phyloP scores from a whole-genome alignment of 805 yeast species.

The Lachancea cidri region DNA sequence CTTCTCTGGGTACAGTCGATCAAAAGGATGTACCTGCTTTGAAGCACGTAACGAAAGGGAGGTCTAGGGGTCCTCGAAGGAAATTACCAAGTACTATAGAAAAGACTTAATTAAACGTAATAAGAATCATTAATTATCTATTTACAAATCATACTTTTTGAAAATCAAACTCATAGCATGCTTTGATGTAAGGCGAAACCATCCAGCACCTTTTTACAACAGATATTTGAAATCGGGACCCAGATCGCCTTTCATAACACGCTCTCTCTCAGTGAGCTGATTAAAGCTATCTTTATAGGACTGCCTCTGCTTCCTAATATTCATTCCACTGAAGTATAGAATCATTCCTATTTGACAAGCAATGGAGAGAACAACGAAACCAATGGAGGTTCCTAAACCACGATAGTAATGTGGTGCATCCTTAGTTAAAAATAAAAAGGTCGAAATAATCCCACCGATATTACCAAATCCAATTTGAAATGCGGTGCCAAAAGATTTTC shows the following conservation, averaged over 20 bases:
- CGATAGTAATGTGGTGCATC: conserved; percentile 3
- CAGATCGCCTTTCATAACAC: conserved; percentile 4
- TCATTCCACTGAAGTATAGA: neutral
- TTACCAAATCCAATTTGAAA: conserved; percentile 7
- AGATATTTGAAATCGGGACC: conserved; percentile 4
- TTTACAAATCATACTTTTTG: neutral
- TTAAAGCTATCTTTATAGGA: neutral
- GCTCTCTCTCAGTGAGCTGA: neutral
- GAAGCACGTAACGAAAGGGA: conserved; percentile 29
- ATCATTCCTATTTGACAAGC: conserved; percentile 3
- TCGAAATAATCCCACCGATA: conserved; percentile 6
- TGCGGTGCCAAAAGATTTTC: conserved; percentile 5
- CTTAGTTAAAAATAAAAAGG: conserved; percentile 2
- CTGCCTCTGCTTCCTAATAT: conserved; percentile 1
- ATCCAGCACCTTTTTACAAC: too few relatives aligned
- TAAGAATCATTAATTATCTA: neutral
- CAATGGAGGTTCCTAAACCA: conserved; percentile 5
- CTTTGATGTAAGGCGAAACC: too few relatives aligned
- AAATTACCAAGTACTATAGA: conserved; percentile 29
- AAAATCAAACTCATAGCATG: too few relatives aligned
- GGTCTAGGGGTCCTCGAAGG: conserved; percentile 38
- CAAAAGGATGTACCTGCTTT: conserved; percentile 6
- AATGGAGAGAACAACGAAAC: conserved; percentile 4
- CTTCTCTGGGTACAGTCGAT: neutral
- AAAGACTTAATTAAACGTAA: neutral